Evolutionary conservation across 768 basidiomycete species (phyloP).

Genomic region (Galerina marginata): DNA sequence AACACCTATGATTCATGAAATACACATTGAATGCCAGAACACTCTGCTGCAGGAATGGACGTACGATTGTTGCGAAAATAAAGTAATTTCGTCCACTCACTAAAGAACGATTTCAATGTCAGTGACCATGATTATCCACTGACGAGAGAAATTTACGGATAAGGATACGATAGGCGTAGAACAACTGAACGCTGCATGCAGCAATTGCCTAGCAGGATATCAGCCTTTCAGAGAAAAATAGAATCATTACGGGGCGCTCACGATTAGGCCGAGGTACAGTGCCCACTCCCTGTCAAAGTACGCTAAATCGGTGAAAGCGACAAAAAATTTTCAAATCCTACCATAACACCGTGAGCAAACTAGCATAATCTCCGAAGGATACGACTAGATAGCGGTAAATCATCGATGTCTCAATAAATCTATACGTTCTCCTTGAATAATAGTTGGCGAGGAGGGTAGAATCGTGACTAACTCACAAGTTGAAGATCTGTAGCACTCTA

Average conservation of each 20-base stretch:
- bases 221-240: background rate
- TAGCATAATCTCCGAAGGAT: background rate
- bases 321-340: background rate
- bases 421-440: background rate
- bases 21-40: background rate
- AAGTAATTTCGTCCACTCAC: slow-evolving; percentile 3
- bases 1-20: background rate
- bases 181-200: slow-evolving; percentile 6
- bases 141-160: background rate
- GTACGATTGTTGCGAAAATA: background rate
- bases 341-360: background rate
- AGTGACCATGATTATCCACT: too few species aligned
- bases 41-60: background rate
- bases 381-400: slow-evolving; percentile 3
- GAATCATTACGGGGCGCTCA: background rate
- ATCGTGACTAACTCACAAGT: background rate
- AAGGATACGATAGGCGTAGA: slow-evolving; percentile 8
- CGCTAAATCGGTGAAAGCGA: background rate
- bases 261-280: slow-evolving; percentile 5
- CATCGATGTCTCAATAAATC: slow-evolving; percentile 4
- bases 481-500: slow-evolving; percentile 1
- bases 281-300: slow-evolving; percentile 2
- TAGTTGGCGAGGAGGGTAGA: background rate
- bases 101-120: background rate
- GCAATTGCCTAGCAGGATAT: background rate